These are phyloP conservation scores for Pythium dissotocum DNA, from an alignment of 352 stramenopile species.

Conservation along the genomic window DNA sequence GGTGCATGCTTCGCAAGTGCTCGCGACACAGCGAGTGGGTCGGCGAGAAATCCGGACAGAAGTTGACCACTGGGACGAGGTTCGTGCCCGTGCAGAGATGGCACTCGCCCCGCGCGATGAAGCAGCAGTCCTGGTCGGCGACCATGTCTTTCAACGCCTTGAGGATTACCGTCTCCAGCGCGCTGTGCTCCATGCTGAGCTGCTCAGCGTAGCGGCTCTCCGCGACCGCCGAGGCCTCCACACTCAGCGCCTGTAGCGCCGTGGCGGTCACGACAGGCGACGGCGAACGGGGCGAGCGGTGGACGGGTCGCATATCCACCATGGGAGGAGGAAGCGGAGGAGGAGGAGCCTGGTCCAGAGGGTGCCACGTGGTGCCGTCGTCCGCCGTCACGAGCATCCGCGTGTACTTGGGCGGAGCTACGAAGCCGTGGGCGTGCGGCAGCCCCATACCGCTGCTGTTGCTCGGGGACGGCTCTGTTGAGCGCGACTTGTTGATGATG, in stretches of 20 bases:
- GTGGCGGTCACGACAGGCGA: conserved; percentile 9
- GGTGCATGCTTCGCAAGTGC: conserved; percentile 69
- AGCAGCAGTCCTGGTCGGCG: conserved; percentile 61
- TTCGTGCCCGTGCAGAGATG: conserved; percentile 61
- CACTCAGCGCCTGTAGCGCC: background rate
- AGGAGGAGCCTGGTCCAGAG: background rate
- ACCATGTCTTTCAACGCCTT: conserved; percentile 61
- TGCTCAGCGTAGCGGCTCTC: conserved; percentile 21
- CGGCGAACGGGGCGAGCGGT: conserved; percentile 15
- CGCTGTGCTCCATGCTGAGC: conserved; percentile 38
- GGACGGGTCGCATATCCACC: background rate
- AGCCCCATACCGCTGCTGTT: background rate
- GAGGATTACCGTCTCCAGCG: conserved; percentile 47
- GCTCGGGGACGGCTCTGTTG: conserved; percentile 28
- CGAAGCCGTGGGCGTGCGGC: background rate
- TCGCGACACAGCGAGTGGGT: conserved; percentile 73
- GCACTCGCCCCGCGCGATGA: conserved; percentile 70
- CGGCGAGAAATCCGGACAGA: conserved; percentile 65
- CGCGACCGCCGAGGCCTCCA: background rate
- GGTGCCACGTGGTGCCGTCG: background rate
- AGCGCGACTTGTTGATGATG: conserved; percentile 67
- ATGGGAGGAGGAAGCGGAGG: background rate
- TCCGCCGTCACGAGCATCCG: background rate
- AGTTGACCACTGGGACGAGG: conserved; percentile 71
- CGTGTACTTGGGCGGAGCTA: conserved; percentile 11